Conservation (phyloP, 805 yeast genomes). For the Spathaspora passalidarum region DNA sequence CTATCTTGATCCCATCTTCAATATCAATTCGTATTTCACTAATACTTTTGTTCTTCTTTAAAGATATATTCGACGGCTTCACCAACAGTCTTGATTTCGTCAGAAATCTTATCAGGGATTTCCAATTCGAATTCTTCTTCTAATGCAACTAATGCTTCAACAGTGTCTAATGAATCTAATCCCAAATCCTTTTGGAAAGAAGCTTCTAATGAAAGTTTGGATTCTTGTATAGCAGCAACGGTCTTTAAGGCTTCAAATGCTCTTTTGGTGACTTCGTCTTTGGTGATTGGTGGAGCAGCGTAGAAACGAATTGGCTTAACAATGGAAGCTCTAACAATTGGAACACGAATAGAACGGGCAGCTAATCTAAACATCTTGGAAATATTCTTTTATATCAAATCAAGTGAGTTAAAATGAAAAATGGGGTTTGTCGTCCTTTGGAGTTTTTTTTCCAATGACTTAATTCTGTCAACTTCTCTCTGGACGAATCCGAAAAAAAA, state of each 20-base stretch:
- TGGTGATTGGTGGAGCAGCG: constrained; percentile 63
- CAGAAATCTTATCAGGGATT: constrained; percentile 88
- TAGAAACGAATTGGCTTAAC: constrained; percentile 46
- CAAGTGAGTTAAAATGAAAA: background rate
- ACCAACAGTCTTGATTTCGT: constrained; percentile 87
- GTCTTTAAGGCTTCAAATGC: constrained; percentile 74
- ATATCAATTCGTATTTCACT: background rate
- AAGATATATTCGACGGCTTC: constrained; percentile 88
- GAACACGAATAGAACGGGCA: constrained; percentile 38
- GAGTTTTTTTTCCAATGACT: background rate
- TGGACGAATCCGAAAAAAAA: background rate
- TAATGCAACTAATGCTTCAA: constrained; percentile 92
- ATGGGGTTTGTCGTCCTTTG: background rate
- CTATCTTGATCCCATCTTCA: background rate
- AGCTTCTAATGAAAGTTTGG: constrained; percentile 42
- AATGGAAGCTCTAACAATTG: constrained; percentile 29
- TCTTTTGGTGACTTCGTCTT: constrained; percentile 79
- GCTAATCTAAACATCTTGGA: constrained; percentile 58
- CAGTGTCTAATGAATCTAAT: constrained; percentile 91
- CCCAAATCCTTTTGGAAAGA: constrained; percentile 71
- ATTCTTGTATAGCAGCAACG: constrained; percentile 46
- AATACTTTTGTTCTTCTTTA: constrained; percentile 49
- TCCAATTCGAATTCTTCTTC: constrained; percentile 86
- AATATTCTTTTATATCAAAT: constrained; percentile 9
- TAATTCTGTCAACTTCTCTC: background rate